Evolutionary conservation across 257 asterid species (phyloP).

Genomic region (Nemophila menziesii): DNA sequence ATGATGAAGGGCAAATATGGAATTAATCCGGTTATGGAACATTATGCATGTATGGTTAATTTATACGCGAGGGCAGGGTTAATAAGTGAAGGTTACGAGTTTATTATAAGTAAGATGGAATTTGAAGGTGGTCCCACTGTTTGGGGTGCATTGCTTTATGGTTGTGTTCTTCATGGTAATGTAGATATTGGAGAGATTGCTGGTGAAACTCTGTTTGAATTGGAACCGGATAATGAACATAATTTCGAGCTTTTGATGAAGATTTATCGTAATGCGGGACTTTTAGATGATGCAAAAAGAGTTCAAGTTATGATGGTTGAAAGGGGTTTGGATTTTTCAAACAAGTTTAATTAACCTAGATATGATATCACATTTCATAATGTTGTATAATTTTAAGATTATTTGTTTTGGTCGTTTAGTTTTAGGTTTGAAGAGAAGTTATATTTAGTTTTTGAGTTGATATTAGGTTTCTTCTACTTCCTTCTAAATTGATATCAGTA

Average conservation of each 20-base stretch:
- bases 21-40: constrained; percentile 55
- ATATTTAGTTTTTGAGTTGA: too few relatives aligned
- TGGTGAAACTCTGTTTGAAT: constrained; percentile 40
- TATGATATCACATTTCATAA: too few relatives aligned
- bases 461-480: too few relatives aligned
- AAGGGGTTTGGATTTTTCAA: constrained; percentile 38
- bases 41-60: constrained; percentile 75
- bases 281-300: constrained; percentile 33
- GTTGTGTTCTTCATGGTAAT: constrained; percentile 56
- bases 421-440: too few relatives aligned
- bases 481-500: too few relatives aligned
- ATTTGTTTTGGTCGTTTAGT: too few relatives aligned
- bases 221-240: constrained; percentile 76
- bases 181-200: constrained; percentile 50
- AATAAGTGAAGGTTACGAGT: constrained; percentile 36
- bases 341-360: neutral
- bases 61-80: constrained; percentile 64
- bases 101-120: constrained; percentile 37
- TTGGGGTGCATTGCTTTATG: constrained; percentile 85
- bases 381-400: too few relatives aligned
- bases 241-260: constrained; percentile 64
- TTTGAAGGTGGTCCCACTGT: constrained; percentile 61
- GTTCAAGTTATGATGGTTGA: constrained; percentile 44
- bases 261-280: constrained; percentile 35
- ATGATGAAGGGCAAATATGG: constrained; percentile 38